A percentile compares a stretch with the other conserved stretches of the same genome.
phyloP scores from a whole-genome alignment of 1,284 basidiomycete genomes.

The Albatrellus sp. region DNA sequence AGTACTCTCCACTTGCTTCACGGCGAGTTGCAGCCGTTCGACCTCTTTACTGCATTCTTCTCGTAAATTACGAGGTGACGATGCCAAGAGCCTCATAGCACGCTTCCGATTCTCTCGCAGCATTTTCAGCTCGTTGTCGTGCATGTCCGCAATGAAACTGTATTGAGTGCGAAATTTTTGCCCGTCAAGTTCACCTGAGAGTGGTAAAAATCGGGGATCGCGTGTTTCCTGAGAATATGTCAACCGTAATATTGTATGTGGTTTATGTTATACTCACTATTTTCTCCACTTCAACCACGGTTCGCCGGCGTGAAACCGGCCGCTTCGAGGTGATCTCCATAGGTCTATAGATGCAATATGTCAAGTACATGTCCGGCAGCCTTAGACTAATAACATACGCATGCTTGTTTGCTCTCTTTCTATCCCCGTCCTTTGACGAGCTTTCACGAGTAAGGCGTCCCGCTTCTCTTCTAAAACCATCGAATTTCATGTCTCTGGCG shows the following conservation, averaged over 20 bases:
- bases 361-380: not conserved
- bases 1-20: slow-evolving; percentile 68
- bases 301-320: slow-evolving; percentile 70
- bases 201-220: slow-evolving; percentile 81
- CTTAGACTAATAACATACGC: slow-evolving; percentile 48
- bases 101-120: slow-evolving; percentile 58
- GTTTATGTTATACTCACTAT: slow-evolving; percentile 30
- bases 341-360: slow-evolving; percentile 38
- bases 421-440: not conserved
- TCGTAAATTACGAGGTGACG: slow-evolving; percentile 54
- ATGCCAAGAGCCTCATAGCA: slow-evolving; percentile 55
- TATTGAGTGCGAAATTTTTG: slow-evolving; percentile 70
- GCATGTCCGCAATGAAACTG: slow-evolving; percentile 64
- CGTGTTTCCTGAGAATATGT: slow-evolving; percentile 48
- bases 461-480: no score
- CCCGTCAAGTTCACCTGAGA: slow-evolving; percentile 61
- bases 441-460: no score
- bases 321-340: slow-evolving; percentile 77
- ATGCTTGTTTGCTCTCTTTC: slow-evolving; percentile 58
- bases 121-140: slow-evolving; percentile 53
- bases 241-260: not conserved
- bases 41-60: slow-evolving; percentile 62
- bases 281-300: slow-evolving; percentile 64
- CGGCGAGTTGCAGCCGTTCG: slow-evolving; percentile 59
- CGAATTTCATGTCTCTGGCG: not conserved